phyloP scores from a whole-genome alignment of 495 filamentous ascomycete species.

The Annulohypoxylon maeteangense region DNA sequence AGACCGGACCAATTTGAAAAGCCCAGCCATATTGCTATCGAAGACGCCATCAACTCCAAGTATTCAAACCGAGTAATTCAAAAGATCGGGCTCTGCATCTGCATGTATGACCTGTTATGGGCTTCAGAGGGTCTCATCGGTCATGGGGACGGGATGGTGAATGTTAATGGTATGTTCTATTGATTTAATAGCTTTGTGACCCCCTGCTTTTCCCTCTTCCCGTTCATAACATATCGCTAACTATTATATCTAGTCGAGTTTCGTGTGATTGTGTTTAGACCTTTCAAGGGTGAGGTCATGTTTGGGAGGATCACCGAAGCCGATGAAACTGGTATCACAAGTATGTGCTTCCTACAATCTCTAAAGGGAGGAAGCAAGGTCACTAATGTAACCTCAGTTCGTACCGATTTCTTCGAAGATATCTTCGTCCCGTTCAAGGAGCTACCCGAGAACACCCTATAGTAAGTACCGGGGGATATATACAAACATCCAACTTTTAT shows the following conservation, averaged over 20 bases:
- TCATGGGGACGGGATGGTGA: constrained; percentile 86
- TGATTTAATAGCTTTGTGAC: background rate
- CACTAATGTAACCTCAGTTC: constrained; percentile 62
- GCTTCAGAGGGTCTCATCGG: constrained; percentile 93
- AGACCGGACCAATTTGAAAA: constrained; percentile 85
- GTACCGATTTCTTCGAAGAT: constrained; percentile 89
- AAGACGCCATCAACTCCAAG: constrained; percentile 95
- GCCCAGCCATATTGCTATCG: constrained; percentile 78
- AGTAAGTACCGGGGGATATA: constrained; percentile 63
- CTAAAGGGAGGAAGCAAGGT: background rate
- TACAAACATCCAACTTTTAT: constrained; percentile 5
- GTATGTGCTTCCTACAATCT: constrained; percentile 57
- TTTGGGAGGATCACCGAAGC: constrained; percentile 79
- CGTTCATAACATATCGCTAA: background rate
- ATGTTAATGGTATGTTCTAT: constrained; percentile 78
- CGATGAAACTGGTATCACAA: constrained; percentile 76
- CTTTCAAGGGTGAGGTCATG: constrained; percentile 91
- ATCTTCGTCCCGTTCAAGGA: constrained; percentile 78
- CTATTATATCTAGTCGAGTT: constrained; percentile 81
- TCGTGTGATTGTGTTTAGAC: constrained; percentile 90
- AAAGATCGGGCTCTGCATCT: constrained; percentile 91
- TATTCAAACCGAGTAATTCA: constrained; percentile 78
- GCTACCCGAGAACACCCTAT: constrained; percentile 76
- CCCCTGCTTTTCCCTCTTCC: no score
- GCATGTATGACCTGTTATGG: constrained; percentile 85